Base-by-base conservation (phyloP, 2,329 filamentous ascomycete species). In the Acrodontium crateriforme region DNA sequence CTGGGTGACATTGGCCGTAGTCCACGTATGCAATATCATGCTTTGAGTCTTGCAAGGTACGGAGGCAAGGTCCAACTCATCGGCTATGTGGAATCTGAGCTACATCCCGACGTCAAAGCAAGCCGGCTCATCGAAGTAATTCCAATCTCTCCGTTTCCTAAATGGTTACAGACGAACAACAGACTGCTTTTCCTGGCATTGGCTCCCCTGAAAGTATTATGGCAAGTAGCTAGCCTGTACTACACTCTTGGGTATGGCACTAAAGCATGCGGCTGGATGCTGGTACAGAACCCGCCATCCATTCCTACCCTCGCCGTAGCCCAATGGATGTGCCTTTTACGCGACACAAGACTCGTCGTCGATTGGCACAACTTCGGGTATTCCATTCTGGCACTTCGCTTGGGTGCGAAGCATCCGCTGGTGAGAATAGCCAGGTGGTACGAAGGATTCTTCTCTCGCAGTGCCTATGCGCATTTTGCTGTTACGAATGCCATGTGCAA, bases 321-420 rank as follows among this genome's bases (percentile, higher is more conserved):
- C 10, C 64, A 75, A 13, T 36, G 85, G 3, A 65, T 82, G 25
- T 81, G 80, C 45, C 69, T 74, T 41, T 53, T 92, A 27, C 76
- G 89, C 27, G 77, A 81, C 42, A 92, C 81, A 20, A 71, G 71
- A 31, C 67, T 98, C 3, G 66, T 95, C 35, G 79, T 95, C 30
- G 89, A 98, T 60, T 98, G 89, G 89, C 89, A 98, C 62, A 98
- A 98, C 56, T 95, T 94, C 55, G 89, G 87, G 42, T 93, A 87
- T 65, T 87, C 83, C 6, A 92, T 98, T 43, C 71, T 98, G 3
- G 79, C 68, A 2, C 54, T 78, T 26, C 76, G 74, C 36, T 59
- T 78, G 1, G 70, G 72, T 1, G 38, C 57, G 2, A 54, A 49
- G 5, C 81, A 91, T 47, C 78, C 77, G 0, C 67, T 94, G n/a